Evolutionary conservation across 2,329 filamentous ascomycete species (phyloP), one percentile per base, ranked within the genome.

Genomic region (Podosphaera xanthii): DNA sequence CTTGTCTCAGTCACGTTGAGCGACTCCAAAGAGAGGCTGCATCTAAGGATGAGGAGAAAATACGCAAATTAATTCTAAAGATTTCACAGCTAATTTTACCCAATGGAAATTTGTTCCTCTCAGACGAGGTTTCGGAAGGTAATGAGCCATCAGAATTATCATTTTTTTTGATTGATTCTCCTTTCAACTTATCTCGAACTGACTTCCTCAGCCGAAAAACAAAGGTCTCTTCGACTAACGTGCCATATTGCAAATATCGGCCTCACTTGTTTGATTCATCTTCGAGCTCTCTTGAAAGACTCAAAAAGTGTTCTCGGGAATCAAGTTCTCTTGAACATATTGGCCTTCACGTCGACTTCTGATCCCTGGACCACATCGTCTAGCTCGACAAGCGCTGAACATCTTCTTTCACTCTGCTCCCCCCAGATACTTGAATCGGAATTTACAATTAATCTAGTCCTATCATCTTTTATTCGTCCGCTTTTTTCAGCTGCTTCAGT

Each of bases 391-490:
- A 57, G 64, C 0, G 72, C 76, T 0, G 46, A 48, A 0, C 44
- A 55, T 1, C 61, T 77, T 1, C 62, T 77, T 3, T 50, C 65
- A 0, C 30, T 62, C 1, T 66, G 70, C 38, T 54, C 53, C 6
- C 4, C 31, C 5, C 61, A 68, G 44, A 46, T 59, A 9, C 52
- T 58, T 30, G 57, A 61, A 2, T n/a, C 57, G 22, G 59, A 63
- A 1, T 76, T 81, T 63, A 71, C 82, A 63, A 71, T 76, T 22
- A 72, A 75, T n/a, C 71, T 75, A 46, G 72, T 88, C 59, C 76
- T 90, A 3, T 73, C 77, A 62, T 71, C 72, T 65, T 82, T 82
- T 65, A 75, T 90, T 57, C 82, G 81, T 44, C 82, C 82, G 35
- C 71, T 86, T 4, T 89, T 90, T 72, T 74, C 76, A 35, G 36